Percentiles rank a stretch among this genome's conserved stretches.
Evolutionary conservation across 177 flowering plant genomes (phyloP).

Genomic region (Vitis hybrid): DNA sequence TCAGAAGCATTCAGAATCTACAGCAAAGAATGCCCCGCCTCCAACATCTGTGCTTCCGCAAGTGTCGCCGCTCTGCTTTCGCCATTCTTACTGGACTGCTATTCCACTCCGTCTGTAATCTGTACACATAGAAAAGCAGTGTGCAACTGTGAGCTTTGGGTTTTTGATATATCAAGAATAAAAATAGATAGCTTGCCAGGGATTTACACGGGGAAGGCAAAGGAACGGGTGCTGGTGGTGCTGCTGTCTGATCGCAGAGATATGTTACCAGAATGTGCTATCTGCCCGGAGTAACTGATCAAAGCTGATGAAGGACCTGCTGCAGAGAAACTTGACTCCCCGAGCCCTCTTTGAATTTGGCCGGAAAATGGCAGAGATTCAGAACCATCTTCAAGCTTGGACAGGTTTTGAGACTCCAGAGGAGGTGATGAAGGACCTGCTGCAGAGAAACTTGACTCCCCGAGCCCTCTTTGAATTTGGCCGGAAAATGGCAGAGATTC

Average conservation of each 20-base stretch:
- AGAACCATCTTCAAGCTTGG: conserved; percentile 26
- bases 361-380: conserved; percentile 22
- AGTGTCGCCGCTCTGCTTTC: conserved; percentile 59
- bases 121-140: conserved; percentile 21
- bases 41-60: conserved; percentile 63
- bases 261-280: conserved; percentile 73
- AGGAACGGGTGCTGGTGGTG: conserved; percentile 86
- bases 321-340: conserved; percentile 78
- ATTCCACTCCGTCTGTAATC: conserved; percentile 83
- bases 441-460: conserved; percentile 78
- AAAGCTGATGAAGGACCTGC: conserved; percentile 43
- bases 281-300: conserved; percentile 57
- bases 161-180: neutral
- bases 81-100: conserved; percentile 95
- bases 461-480: conserved; percentile 33
- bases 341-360: conserved; percentile 33
- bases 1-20: conserved; percentile 59
- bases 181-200: neutral
- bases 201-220: conserved; percentile 91
- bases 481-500: conserved; percentile 22
- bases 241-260: conserved; percentile 95
- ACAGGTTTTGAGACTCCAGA: conserved; percentile 12
- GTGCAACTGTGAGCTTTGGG: neutral
- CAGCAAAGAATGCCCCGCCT: conserved; percentile 71
- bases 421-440: conserved; percentile 34